phyloP scores from a whole-genome alignment of 805 yeast genomes.

The Suhomyces prunicola region DNA sequence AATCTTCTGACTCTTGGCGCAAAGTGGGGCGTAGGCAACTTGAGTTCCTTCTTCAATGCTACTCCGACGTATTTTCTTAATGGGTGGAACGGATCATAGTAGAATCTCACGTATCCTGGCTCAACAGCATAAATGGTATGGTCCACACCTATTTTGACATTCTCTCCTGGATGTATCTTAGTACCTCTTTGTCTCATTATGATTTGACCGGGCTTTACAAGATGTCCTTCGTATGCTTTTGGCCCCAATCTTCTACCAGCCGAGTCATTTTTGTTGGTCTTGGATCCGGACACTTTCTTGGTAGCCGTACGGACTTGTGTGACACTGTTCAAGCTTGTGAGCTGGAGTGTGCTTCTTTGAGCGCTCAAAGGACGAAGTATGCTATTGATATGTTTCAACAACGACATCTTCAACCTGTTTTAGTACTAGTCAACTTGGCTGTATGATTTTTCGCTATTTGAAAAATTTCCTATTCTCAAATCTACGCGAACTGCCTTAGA shows the following conservation, averaged over 20 bases:
- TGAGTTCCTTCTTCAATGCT: slow-evolving; percentile 59
- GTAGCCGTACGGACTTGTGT: slow-evolving; percentile 80
- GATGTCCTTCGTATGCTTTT: slow-evolving; percentile 76
- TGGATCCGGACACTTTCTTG: slow-evolving; percentile 93
- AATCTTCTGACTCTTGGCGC: slow-evolving; percentile 84
- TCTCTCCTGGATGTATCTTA: slow-evolving; percentile 90
- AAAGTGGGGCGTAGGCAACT: slow-evolving; percentile 86
- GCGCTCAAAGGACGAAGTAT: slow-evolving; percentile 1
- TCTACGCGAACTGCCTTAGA: neutral
- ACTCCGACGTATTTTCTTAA: slow-evolving; percentile 87
- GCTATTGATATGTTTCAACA: slow-evolving; percentile 3
- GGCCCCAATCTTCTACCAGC: slow-evolving; percentile 94
- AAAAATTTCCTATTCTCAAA: slow-evolving; percentile 1
- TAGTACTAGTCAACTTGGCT: neutral
- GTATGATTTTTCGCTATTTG: neutral
- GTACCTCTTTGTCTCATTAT: slow-evolving; percentile 95
- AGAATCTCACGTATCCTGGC: slow-evolving; percentile 90
- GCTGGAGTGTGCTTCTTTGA: neutral
- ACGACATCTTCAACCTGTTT: neutral
- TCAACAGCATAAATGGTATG: slow-evolving; percentile 89
- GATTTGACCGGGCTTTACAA: slow-evolving; percentile 79
- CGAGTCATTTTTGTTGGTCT: slow-evolving; percentile 88
- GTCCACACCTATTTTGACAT: slow-evolving; percentile 85
- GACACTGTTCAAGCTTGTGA: slow-evolving; percentile 3
- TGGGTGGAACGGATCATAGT: slow-evolving; percentile 95